These are phyloP conservation scores for Ophiostoma novo-ulmi DNA, from an alignment of 2,329 filamentous ascomycete genomes.

Conservation along the genomic window DNA sequence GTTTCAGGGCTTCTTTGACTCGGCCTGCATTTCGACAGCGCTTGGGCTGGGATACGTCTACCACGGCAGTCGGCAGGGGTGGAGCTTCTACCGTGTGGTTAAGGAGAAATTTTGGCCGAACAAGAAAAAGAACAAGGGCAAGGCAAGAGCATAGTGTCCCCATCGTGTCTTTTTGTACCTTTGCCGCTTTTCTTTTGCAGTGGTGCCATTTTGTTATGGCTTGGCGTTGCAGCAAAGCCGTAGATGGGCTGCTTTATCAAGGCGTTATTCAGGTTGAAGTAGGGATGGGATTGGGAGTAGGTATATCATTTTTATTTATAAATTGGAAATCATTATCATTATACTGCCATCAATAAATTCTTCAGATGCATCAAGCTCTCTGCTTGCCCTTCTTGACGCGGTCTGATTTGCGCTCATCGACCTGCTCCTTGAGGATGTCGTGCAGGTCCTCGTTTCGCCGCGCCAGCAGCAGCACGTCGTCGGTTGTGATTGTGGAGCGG, in stretches of 20 bases:
- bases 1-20: slow-evolving; percentile 41
- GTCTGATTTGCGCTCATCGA: slow-evolving; percentile 55
- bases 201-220: background rate
- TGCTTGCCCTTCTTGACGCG: slow-evolving; percentile 35
- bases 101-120: slow-evolving; percentile 28
- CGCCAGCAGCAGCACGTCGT: slow-evolving; percentile 83
- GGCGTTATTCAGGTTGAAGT: background rate
- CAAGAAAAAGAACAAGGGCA: slow-evolving; percentile 1
- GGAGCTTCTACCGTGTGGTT: slow-evolving; percentile 23
- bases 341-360: background rate
- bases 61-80: slow-evolving; percentile 23
- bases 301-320: background rate
- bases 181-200: background rate
- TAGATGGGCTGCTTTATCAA: background rate
- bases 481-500: slow-evolving; percentile 70
- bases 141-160: background rate
- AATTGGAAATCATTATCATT: background rate
- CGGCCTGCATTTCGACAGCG: slow-evolving; percentile 44
- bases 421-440: slow-evolving; percentile 63
- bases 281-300: background rate
- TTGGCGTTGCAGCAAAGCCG: background rate
- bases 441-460: slow-evolving; percentile 82
- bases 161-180: background rate
- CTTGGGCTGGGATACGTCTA: slow-evolving; percentile 29
- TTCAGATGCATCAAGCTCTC: background rate